A percentile compares a stretch with the other conserved stretches of the same genome.
Conservation (phyloP, 2,329 filamentous ascomycete genomes). For the Didymosphaeria variabile region DNA sequence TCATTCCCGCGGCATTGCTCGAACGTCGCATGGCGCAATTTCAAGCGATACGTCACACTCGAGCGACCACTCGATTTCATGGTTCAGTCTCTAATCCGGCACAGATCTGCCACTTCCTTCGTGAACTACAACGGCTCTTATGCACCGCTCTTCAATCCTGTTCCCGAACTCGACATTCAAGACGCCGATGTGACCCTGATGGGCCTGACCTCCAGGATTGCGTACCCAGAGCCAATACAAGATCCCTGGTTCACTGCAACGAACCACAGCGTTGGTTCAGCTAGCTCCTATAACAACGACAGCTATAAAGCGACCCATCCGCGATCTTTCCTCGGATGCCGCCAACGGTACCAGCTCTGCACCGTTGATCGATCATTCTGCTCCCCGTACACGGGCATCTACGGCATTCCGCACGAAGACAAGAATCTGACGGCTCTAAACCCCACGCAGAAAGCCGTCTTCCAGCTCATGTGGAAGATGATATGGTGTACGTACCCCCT, state of each 20-base stretch:
- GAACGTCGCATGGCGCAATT: neutral
- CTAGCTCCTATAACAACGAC: neutral
- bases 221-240: conserved; percentile 12
- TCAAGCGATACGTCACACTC: neutral
- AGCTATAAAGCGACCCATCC: conserved; percentile 13
- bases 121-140: conserved; percentile 15
- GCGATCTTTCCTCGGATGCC: conserved; percentile 21
- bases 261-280: neutral
- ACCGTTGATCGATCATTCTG: conserved; percentile 12
- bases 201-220: conserved; percentile 13
- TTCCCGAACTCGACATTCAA: conserved; percentile 13
- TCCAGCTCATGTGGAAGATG: conserved; percentile 22
- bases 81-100: neutral
- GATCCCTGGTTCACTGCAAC: conserved; percentile 24
- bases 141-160: conserved; percentile 12
- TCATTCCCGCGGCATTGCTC: too few species aligned
- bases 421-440: neutral
- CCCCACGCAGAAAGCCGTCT: conserved; percentile 20
- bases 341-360: conserved; percentile 24
- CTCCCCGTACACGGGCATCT: conserved; percentile 18
- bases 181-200: conserved; percentile 19
- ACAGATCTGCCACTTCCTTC: conserved; percentile 7
- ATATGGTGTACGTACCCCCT: conserved; percentile 10
- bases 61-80: neutral
- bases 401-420: conserved; percentile 5